Base-by-base conservation (phyloP, 257 asterid genomes). In the Eucommia ulmoides region DNA sequence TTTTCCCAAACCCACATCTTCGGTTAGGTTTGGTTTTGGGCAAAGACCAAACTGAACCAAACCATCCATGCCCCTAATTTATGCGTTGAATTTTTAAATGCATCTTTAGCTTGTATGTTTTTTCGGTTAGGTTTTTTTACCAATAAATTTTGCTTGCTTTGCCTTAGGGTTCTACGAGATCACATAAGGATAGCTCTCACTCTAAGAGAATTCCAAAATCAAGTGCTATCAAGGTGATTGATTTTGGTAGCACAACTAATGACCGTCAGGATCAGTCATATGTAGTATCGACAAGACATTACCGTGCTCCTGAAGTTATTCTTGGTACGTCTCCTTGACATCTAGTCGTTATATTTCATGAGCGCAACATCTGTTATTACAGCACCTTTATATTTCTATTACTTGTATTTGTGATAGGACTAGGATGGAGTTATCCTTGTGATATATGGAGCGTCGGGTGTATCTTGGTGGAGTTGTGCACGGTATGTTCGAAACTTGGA, bases 371-470 rank as follows among this genome's bases (percentile, higher is more conserved):
- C 11, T 35, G n/a, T 35, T 10, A 42, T 16, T 38, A 38, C 38
- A 29, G 12, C 38, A 7, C 38, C 12, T 8, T 60, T 3, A 17
- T 9, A n/a, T n/a, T n/a, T n/a, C 15, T 1, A 23, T 14, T 42
- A 12, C 1, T 51, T 26, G 21, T 45, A 17, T 19, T 14, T 3
- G 18, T 8, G 41, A 20, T 69, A 87, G 94, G 96, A 33, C 80
- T 69, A 52, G 97, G 95, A 17, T 88, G 97, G 97, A 72, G 81
- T 53, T 88, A 74, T 54, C 89, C 93, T 15, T 84, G 94, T 68
- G 97, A 88, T 45, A 25, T 88, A 51, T 88, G 97, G 97, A 88
- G 95, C 61, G 82, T 82, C 23, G 97, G 97, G 21, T 88, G 97
- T 54, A 88, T 88, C 19, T 52, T 88, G 56, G 93, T 81, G 20